Percentiles rank a stretch among this genome's conserved stretches.
Conservation (phyloP, 2,329 filamentous ascomycete genomes). For the Sporothrix luriei region DNA sequence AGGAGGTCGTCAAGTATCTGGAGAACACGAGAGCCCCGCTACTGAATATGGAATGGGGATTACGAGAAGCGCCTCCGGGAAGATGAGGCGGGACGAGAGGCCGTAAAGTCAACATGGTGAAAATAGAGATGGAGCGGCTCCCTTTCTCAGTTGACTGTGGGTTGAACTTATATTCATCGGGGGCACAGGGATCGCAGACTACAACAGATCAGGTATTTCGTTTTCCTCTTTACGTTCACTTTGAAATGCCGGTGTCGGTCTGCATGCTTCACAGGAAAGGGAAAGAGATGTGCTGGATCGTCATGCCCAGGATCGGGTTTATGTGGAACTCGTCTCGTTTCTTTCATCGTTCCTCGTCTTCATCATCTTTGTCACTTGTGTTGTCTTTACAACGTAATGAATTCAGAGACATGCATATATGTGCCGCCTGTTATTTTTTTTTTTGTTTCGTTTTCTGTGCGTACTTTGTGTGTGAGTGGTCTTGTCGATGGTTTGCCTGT, state of each 20-base stretch:
- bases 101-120: background rate
- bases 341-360: background rate
- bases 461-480: conserved; percentile 19
- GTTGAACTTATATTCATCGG: background rate
- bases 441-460: background rate
- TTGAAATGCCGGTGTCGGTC: conserved; percentile 20
- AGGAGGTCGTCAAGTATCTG: background rate
- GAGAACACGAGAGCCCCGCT: background rate
- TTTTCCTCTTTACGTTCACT: background rate
- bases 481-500: conserved; percentile 5
- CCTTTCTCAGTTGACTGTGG: background rate
- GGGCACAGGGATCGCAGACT: background rate
- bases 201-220: background rate
- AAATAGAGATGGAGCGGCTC: background rate
- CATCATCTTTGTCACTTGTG: background rate
- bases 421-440: background rate
- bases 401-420: background rate
- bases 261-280: background rate
- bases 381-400: background rate
- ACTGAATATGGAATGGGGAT: background rate
- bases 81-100: background rate
- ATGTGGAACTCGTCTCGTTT: background rate
- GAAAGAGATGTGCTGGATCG: background rate
- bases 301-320: background rate
- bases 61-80: background rate